Evolutionary conservation across 2,329 filamentous ascomycete genomes (phyloP).

Genomic region (Talaromyces marneffei): DNA sequence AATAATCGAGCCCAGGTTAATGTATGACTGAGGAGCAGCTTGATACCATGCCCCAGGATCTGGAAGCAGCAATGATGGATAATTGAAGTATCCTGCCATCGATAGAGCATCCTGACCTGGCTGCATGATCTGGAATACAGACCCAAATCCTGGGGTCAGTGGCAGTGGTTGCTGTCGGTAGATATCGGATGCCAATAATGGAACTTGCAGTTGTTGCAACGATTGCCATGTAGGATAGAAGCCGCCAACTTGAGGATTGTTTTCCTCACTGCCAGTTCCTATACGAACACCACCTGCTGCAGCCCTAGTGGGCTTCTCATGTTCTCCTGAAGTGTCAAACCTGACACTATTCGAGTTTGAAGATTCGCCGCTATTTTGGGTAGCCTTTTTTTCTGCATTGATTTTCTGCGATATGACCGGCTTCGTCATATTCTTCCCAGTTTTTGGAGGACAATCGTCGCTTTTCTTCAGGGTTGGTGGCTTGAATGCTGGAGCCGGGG

Average conservation of each 20-base stretch:
- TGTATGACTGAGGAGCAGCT: slow-evolving; percentile 16
- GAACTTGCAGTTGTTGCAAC: slow-evolving; percentile 10
- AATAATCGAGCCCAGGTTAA: slow-evolving; percentile 9
- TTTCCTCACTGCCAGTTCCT: slow-evolving; percentile 1
- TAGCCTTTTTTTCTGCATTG: background rate
- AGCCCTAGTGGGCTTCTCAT: background rate
- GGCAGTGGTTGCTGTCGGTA: slow-evolving; percentile 13
- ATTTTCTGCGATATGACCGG: background rate
- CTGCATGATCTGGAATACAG: slow-evolving; percentile 13
- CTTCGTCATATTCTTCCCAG: background rate
- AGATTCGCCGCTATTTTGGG: background rate
- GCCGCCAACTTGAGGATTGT: background rate
- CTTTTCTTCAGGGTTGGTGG: slow-evolving; percentile 20
- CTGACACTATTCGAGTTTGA: slow-evolving; percentile 5
- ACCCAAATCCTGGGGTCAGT: background rate
- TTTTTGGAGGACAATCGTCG: slow-evolving; percentile 11
- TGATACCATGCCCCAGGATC: slow-evolving; percentile 18
- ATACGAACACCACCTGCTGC: background rate
- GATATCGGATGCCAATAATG: slow-evolving; percentile 13
- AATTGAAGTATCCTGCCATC: slow-evolving; percentile 12
- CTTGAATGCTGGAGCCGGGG: slow-evolving; percentile 33
- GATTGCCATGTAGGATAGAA: slow-evolving; percentile 10
- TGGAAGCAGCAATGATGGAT: slow-evolving; percentile 11
- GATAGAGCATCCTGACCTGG: slow-evolving; percentile 16
- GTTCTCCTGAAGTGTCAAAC: background rate